phyloP scores from a whole-genome alignment of 805 yeast species.

The Saccharomycopsis sp. region DNA sequence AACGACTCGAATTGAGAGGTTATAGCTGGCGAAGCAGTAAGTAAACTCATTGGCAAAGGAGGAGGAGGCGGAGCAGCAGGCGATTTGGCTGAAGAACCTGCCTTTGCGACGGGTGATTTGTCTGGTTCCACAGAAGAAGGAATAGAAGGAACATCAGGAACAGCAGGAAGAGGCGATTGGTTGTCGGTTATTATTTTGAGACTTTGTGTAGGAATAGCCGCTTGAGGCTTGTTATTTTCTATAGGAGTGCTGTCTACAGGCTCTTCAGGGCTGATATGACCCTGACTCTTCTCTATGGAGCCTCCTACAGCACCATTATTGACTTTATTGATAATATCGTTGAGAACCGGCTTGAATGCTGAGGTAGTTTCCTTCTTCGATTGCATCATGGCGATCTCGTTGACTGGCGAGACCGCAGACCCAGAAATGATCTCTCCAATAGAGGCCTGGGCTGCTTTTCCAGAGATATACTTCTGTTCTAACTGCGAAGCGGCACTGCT shows the following conservation, averaged over 20 bases:
- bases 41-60: conserved; percentile 20
- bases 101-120: conserved; percentile 1
- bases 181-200: no score
- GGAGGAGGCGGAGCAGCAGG: conserved; percentile 9
- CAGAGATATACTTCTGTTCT: conserved; percentile 17
- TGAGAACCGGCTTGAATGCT: conserved; percentile 10
- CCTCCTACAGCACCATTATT: no score
- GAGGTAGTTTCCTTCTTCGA: neutral
- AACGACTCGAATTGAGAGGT: conserved; percentile 33
- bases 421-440: conserved; percentile 10
- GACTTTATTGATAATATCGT: conserved; percentile 10
- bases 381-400: neutral
- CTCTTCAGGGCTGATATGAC: no score
- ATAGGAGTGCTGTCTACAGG: conserved; percentile 1
- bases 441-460: conserved; percentile 11
- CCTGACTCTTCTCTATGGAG: neutral
- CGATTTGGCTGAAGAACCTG: neutral
- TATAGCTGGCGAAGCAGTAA: conserved; percentile 24
- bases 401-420: conserved; percentile 1
- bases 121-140: no score
- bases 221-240: neutral
- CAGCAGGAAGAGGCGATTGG: no score
- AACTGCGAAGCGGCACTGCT: neutral
- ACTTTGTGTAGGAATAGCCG: no score
- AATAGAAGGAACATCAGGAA: no score